Conservation (phyloP, 2,329 filamentous ascomycete genomes). For the Claviceps maximensis region DNA sequence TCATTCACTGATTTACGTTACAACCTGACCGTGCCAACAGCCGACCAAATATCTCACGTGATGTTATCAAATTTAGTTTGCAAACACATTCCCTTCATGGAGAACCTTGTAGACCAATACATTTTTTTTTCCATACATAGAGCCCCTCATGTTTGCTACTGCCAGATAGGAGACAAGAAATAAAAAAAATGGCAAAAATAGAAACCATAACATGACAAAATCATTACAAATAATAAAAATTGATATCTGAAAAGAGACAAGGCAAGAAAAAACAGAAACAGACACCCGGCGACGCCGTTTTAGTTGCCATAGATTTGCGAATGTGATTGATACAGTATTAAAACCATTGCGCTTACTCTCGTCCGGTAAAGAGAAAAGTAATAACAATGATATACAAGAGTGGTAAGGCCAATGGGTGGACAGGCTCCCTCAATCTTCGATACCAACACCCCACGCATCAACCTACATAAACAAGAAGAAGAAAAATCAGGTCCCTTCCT, state of each 20-base stretch:
- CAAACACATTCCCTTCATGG: background rate
- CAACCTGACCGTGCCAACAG: background rate
- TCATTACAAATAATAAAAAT: background rate
- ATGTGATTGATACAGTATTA: background rate
- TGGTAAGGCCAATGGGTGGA: background rate
- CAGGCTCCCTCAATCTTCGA: constrained; percentile 1
- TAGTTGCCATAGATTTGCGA: background rate
- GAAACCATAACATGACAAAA: no score
- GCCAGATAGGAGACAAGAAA: background rate
- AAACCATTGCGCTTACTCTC: background rate
- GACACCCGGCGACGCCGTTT: constrained; percentile 2
- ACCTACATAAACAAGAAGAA: background rate
- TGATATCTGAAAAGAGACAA: background rate
- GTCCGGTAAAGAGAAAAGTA: background rate
- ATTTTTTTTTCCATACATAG: background rate
- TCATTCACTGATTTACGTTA: no score
- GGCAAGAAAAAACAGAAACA: background rate
- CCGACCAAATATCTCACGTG: background rate
- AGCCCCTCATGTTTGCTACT: background rate
- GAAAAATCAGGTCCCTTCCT: background rate
- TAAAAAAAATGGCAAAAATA: background rate
- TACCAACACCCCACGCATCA: background rate
- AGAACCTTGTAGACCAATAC: background rate
- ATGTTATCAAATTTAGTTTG: background rate
- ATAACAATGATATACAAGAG: background rate